Base-by-base conservation (phyloP, 2,329 filamentous ascomycete genomes). In the Hirsutella rhossiliensis region DNA sequence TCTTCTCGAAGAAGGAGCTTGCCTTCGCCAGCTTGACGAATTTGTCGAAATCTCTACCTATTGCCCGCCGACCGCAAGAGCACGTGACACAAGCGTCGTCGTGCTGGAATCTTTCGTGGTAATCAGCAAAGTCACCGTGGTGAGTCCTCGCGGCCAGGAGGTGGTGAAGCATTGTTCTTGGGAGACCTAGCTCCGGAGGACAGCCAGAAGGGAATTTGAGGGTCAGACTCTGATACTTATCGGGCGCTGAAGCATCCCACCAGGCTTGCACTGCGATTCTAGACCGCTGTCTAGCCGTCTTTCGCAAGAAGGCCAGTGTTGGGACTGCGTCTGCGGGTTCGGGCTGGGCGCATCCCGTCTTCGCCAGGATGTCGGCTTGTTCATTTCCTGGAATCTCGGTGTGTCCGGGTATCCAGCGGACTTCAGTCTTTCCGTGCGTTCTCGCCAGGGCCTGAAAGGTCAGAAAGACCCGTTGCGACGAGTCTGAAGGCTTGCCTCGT, bases 381-480 rank as follows among this genome's bases (percentile, higher is more conserved):
- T 48, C 42, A 34, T 46, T 48, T 7, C 42, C 44, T 41, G 18
- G 13, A 28, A 49, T 46, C 11, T 43, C 38, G 28, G 38, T 42
- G 36, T 49, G 42, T 15, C 47, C 43, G 18, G 45, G 47, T 28
- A 43, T 40, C 45, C 39, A 49, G 27, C 43, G 43, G 39, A 38
- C 37, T 20, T 40, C 17, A 5, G 37, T 40, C 18, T 20, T 36
- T 29, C 39, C 29, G 32, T 48, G 38, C n/a, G 40, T 41, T 39
- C n/a, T 40, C 17, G 28, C 41, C 6, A 46, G 28, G 38, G 39
- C 41, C 28, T 47, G 42, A 18, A 43, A 43, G 13, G n/a, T 20
- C 20, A 52, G 44, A 37, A 53, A 49, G 36, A 45, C 43, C n/a
- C 43, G 42, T 45, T 52, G 32, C 23, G 44, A 50, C 27, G 47